Evolutionary conservation across 805 yeast species (phyloP), one percentile per base, ranked within the genome.

Genomic region (Ogataea nitratoaversa): DNA sequence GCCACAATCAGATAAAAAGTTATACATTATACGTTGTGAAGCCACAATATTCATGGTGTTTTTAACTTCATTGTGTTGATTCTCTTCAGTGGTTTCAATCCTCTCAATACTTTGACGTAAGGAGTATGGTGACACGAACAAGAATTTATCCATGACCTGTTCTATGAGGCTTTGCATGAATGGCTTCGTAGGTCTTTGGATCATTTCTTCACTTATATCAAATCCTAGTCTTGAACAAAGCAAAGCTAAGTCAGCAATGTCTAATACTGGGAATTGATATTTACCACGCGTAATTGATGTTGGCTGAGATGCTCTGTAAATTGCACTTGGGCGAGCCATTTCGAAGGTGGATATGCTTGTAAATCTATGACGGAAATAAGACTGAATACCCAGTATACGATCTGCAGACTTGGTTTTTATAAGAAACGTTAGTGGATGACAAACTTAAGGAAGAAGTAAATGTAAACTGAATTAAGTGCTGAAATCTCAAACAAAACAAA

Each of bases 1-100:
- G 0, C 95, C 95, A 55, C 91, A 81, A 42, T 74, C 80, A 33
- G 71, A 70, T 48, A 86, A 69, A 57, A 86, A 84, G 53, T 70
- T 72, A 56, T 70, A 72, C 48, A 84, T 72, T 5, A 77, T 76
- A 38, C 79, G 63, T 44, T 80, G 84, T 19, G 83, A 62, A 2
- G 78, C 76, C 16, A 84, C 63, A 11, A 79, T 60, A 40, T 66
- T 65, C 51, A 80, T 56, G 5, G 81, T 65, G 24, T 69, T 66
- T 30, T 47, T 50, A n/a, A 57, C 24, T 4, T 50, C 54, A 18
- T 43, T 47, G 8, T 42, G 36, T 19, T 47, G 52, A 6, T 41
- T 41, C 19, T 46, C 52, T 13, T 48, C 51, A 18, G 43, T 42
- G 7, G 42, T 42, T 14, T 52, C 58, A 13, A 53, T 47, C 16